Percentiles rank a stretch among this genome's conserved stretches.
Conservation (phyloP, 2,329 filamentous ascomycete genomes). For the Sordariomycetes sp. region DNA sequence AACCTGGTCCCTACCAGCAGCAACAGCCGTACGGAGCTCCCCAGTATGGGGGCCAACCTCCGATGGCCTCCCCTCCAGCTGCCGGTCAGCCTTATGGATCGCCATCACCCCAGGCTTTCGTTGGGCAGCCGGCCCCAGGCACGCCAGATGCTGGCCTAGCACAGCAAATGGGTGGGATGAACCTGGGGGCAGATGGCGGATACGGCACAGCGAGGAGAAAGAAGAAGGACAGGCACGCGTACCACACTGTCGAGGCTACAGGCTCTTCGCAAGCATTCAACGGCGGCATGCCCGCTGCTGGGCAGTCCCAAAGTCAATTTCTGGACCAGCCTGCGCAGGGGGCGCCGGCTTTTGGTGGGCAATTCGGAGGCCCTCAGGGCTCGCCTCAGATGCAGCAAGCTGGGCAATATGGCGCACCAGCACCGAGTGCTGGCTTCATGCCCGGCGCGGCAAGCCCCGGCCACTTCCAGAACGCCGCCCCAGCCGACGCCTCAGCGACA, state of each 20-base stretch:
- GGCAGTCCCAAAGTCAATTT: constrained; percentile 35
- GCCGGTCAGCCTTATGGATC: neutral
- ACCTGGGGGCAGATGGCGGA: constrained; percentile 36
- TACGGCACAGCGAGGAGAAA: constrained; percentile 50
- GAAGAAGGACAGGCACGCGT: constrained; percentile 93
- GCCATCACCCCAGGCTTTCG: neutral
- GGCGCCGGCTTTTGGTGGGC: constrained; percentile 25
- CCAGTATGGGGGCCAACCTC: constrained; percentile 1
- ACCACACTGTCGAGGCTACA: constrained; percentile 72
- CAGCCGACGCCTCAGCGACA: constrained; percentile 19
- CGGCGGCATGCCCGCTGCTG: constrained; percentile 53
- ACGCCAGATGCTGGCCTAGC: constrained; percentile 47
- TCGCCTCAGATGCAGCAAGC: constrained; percentile 26
- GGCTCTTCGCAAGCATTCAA: constrained; percentile 62
- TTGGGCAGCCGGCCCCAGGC: constrained; percentile 28
- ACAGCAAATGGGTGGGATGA: constrained; percentile 72
- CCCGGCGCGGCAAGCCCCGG: neutral
- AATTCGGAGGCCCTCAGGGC: constrained; percentile 34
- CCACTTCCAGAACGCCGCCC: constrained; percentile 4
- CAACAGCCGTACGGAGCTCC: constrained; percentile 2
- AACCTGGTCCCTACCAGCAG: neutral
- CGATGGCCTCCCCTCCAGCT: neutral
- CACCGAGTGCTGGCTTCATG: neutral
- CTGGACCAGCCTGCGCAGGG: constrained; percentile 20
- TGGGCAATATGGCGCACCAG: constrained; percentile 5